Evolutionary conservation across 106 monocot genomes (phyloP).

Genomic region (Amphibolis antarctica): DNA sequence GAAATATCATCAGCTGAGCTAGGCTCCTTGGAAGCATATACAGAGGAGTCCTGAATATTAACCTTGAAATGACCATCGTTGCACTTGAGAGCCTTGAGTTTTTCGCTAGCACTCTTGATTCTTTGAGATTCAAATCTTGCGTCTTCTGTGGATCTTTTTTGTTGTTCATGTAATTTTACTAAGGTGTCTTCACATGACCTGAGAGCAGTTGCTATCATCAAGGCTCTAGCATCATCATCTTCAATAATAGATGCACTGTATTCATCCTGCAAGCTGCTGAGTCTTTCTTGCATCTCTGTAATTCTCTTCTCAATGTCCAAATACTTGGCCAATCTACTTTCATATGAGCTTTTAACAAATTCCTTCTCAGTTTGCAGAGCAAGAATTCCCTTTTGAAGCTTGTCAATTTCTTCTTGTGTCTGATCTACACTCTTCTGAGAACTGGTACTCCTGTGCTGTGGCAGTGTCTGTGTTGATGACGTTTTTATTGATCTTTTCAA

Average conservation of each 20-base stretch:
- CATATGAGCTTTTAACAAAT: constrained; percentile 16
- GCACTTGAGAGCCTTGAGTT: constrained; percentile 4
- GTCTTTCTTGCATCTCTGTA: constrained; percentile 18
- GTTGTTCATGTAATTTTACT: constrained; percentile 8
- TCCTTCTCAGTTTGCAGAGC: constrained; percentile 21
- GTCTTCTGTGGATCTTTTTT: constrained; percentile 1
- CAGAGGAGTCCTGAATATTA: not conserved
- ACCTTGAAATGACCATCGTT: not conserved
- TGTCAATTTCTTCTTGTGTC: constrained; percentile 17
- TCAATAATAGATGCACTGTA: constrained; percentile 9
- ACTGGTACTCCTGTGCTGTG: not conserved
- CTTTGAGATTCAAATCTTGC: constrained; percentile 9
- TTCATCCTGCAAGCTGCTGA: constrained; percentile 13
- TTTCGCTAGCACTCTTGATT: constrained; percentile 7
- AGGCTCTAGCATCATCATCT: constrained; percentile 19
- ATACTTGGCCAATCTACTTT: constrained; percentile 18
- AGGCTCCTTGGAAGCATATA: not conserved
- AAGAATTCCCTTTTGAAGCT: constrained; percentile 19
- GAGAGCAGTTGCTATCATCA: constrained; percentile 20
- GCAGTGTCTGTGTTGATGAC: not conserved
- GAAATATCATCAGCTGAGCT: not conserved
- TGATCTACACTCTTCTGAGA: constrained; percentile 1
- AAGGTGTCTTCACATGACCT: constrained; percentile 20
- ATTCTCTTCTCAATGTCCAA: constrained; percentile 26
- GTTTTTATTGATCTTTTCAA: not conserved